phyloP scores from a whole-genome alignment of 2,329 filamentous ascomycete genomes.

The Mycocentrospora acerina region DNA sequence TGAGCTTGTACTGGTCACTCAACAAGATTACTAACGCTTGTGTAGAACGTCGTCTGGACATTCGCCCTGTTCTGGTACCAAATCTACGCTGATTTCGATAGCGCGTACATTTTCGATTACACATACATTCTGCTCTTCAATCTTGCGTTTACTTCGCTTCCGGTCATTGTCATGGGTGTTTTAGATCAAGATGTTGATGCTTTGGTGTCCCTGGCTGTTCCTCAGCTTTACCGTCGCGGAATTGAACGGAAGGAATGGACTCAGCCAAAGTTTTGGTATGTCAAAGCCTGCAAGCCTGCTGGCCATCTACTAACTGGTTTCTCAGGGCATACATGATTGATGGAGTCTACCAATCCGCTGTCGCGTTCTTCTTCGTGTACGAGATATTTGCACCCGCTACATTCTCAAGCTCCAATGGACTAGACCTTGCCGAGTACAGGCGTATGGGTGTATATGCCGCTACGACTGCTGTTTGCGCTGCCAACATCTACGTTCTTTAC shows the following conservation, averaged over 20 bases:
- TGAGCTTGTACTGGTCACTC: not conserved
- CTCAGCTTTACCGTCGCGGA: slow-evolving; percentile 90
- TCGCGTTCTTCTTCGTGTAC: slow-evolving; percentile 92
- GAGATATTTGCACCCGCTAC: slow-evolving; percentile 70
- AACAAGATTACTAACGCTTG: slow-evolving; percentile 24
- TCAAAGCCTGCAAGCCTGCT: slow-evolving; percentile 10
- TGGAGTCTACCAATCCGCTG: slow-evolving; percentile 89
- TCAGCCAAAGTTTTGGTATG: slow-evolving; percentile 91
- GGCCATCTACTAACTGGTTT: slow-evolving; percentile 12
- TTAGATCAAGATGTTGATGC: slow-evolving; percentile 97
- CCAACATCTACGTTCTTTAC: slow-evolving; percentile 92
- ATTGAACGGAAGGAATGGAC: slow-evolving; percentile 98
- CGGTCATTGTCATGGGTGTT: slow-evolving; percentile 93
- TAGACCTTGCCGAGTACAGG: slow-evolving; percentile 74
- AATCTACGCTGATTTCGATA: slow-evolving; percentile 93
- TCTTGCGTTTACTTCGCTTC: slow-evolving; percentile 91
- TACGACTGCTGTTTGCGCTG: slow-evolving; percentile 79
- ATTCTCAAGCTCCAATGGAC: slow-evolving; percentile 70
- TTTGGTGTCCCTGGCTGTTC: slow-evolving; percentile 88
- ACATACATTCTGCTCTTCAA: slow-evolving; percentile 98
- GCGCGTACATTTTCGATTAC: slow-evolving; percentile 96
- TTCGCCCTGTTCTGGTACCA: slow-evolving; percentile 97
- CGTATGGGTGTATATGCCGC: slow-evolving; percentile 87
- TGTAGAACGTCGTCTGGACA: slow-evolving; percentile 91
- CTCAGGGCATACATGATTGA: slow-evolving; percentile 81